Evolutionary conservation across 805 yeast species (phyloP).

Genomic region (Nakazawaea peltata): DNA sequence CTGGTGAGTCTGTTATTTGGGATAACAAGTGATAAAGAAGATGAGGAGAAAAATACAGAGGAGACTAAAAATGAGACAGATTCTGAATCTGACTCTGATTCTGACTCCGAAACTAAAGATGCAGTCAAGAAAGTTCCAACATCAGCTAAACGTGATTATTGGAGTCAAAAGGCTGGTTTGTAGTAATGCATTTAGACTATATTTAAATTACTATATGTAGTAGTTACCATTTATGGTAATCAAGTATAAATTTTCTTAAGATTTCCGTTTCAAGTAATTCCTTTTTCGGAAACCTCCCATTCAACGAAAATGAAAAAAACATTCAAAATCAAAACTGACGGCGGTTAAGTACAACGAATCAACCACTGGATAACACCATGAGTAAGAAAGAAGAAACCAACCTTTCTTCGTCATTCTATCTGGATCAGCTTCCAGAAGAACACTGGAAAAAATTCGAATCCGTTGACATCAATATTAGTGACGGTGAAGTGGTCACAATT

Average conservation of each 20-base stretch:
- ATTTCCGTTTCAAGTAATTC: too few relatives aligned
- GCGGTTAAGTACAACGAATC: too few relatives aligned
- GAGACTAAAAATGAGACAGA: neutral
- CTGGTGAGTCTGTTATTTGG: constrained; percentile 5
- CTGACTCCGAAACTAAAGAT: neutral
- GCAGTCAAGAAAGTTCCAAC: constrained; percentile 2
- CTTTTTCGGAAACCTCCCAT: too few relatives aligned
- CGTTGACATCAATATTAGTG: constrained; percentile 67
- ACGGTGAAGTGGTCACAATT: constrained; percentile 83
- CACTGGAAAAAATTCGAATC: constrained; percentile 21
- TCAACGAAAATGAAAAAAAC: too few relatives aligned
- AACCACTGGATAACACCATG: too few relatives aligned
- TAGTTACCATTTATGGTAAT: too few relatives aligned
- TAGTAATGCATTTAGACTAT: neutral
- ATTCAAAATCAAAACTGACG: too few relatives aligned
- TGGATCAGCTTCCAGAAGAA: constrained; percentile 3
- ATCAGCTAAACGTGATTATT: constrained; percentile 6
- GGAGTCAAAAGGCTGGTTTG: constrained; percentile 10
- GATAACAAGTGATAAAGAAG: constrained; percentile 4
- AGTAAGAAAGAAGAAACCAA: neutral
- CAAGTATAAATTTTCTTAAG: too few relatives aligned
- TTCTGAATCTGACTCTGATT: neutral
- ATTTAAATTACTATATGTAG: too few relatives aligned
- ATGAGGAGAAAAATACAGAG: neutral
- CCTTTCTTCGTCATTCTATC: constrained; percentile 4